A percentile compares a stretch with the other conserved stretches of the same genome.
Evolutionary conservation across 768 basidiomycete species (phyloP).

Genomic region (Tremella mesenterica): DNA sequence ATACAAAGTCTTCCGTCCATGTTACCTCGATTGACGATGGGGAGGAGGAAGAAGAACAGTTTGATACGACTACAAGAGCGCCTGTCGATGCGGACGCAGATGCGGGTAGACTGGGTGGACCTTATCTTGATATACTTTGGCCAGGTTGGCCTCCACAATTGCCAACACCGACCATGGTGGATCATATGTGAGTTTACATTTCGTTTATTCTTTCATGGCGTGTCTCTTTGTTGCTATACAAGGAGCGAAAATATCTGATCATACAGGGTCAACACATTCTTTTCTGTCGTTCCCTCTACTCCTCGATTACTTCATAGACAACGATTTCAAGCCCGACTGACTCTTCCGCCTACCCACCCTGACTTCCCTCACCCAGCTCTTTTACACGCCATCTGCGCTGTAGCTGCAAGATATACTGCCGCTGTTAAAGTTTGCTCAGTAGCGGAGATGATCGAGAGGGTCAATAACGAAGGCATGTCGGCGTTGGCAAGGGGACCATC

Average conservation of each 20-base stretch:
- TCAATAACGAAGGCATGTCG: conserved; percentile 9
- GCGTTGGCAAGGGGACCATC: conserved; percentile 20
- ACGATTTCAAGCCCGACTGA: conserved; percentile 58
- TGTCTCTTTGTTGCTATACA: background rate
- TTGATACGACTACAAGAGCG: background rate
- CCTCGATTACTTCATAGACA: conserved; percentile 59
- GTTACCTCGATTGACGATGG: too few relatives aligned
- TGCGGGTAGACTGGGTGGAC: conserved; percentile 16
- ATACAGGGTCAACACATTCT: conserved; percentile 66
- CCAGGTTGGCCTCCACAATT: conserved; percentile 25
- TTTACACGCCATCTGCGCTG: conserved; percentile 74
- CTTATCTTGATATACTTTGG: conserved; percentile 22
- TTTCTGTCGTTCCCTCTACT: conserved; percentile 67
- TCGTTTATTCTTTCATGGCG: too few relatives aligned
- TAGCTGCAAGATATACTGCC: conserved; percentile 66
- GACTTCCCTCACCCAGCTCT: conserved; percentile 63
- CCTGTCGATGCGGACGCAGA: conserved; percentile 13
- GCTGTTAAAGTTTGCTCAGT: conserved; percentile 34
- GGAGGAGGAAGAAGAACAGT: too few relatives aligned
- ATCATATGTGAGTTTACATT: conserved; percentile 14
- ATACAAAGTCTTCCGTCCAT: background rate
- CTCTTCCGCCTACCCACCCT: conserved; percentile 59
- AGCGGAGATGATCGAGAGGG: conserved; percentile 9
- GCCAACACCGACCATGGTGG: conserved; percentile 25
- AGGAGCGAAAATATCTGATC: too few relatives aligned